Evolutionary conservation across 2,329 filamentous ascomycete species (phyloP), one percentile per base, ranked within the genome.

Genomic region (Colletotrichum theobromicola): DNA sequence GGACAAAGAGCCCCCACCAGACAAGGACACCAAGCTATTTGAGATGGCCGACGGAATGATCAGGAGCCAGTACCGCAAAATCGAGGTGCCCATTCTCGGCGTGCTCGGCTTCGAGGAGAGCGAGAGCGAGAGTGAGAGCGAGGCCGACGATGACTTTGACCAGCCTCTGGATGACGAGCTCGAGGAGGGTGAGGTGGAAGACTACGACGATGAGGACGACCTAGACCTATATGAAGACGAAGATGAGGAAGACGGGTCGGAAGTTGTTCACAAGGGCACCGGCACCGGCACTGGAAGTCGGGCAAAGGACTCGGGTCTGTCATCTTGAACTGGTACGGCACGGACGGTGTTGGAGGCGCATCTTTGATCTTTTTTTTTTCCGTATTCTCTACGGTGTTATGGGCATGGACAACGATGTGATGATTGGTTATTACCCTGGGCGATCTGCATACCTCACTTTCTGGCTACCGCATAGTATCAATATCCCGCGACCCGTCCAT

Each of bases 1-100:
- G 76, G 86, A 87, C 75, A 80, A 79, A 37, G 85, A 86, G 46
- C 76, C 77, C 13, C 77, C 80, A 12, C 65, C 74, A n/a, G 86
- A 87, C 78, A 84, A 85, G 77, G 86, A 88, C 76, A 77, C 80
- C 55, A 84, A 85, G 77, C 78, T 88, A 58, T 86, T 86, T 66
- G 80, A 82, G 60, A 84, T 87, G 76, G 86, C 86, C 63, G 86
- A 87, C 77, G 84, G 85, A 75, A 80, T 88, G 73, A 88, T 88
- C 80, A 86, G 84, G 79, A 87, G 85, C 77, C 86, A 88, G 78
- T 82, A 87, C 76, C 83, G 84, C 62, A 83, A 84, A 78, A 83
- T 87, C 42, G 85, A 88, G 71, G 84, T 88, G 74, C 86, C 86
- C 53, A 79, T 88, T 70, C 80, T 88, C 79, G 86, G 87, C 13